Evolutionary conservation across 371 early-diverging fungal species (phyloP).

Genomic region (Aphelidium insulamus): DNA sequence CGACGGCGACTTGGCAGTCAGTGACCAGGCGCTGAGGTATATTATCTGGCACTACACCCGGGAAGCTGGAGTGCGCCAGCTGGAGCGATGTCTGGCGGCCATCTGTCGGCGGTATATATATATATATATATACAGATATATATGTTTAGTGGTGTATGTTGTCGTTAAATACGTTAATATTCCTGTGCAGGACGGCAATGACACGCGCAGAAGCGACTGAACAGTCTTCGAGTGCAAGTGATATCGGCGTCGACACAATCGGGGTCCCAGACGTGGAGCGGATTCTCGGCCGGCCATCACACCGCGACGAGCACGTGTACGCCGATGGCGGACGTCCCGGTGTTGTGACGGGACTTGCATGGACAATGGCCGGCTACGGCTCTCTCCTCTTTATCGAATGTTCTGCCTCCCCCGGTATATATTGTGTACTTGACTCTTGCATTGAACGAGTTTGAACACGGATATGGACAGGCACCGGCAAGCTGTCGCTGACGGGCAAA

Average conservation of each 20-base stretch:
- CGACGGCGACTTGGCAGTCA: slow-evolving; percentile 18
- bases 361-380: slow-evolving; percentile 50
- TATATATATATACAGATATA: slow-evolving; percentile 2
- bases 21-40: slow-evolving; percentile 28
- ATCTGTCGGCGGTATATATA: slow-evolving; percentile 47
- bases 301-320: slow-evolving; percentile 26
- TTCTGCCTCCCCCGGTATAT: background rate
- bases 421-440: slow-evolving; percentile 10
- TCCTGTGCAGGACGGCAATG: slow-evolving; percentile 7
- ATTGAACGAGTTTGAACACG: slow-evolving; percentile 28
- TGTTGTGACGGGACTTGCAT: slow-evolving; percentile 60
- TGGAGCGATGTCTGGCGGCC: slow-evolving; percentile 53
- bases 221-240: slow-evolving; percentile 1
- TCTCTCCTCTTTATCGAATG: slow-evolving; percentile 52
- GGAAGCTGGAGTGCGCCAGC: slow-evolving; percentile 60
- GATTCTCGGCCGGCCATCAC: slow-evolving; percentile 23
- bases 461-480: slow-evolving; percentile 52
- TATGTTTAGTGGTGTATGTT: background rate
- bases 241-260: background rate
- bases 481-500: slow-evolving; percentile 49
- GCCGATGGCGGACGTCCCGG: slow-evolving; percentile 39
- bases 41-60: slow-evolving; percentile 53
- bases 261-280: slow-evolving; percentile 16
- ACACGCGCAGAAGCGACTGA: slow-evolving; percentile 8
- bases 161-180: background rate